Conservation (phyloP, 768 basidiomycete genomes). For the Boletus fagicola region DNA sequence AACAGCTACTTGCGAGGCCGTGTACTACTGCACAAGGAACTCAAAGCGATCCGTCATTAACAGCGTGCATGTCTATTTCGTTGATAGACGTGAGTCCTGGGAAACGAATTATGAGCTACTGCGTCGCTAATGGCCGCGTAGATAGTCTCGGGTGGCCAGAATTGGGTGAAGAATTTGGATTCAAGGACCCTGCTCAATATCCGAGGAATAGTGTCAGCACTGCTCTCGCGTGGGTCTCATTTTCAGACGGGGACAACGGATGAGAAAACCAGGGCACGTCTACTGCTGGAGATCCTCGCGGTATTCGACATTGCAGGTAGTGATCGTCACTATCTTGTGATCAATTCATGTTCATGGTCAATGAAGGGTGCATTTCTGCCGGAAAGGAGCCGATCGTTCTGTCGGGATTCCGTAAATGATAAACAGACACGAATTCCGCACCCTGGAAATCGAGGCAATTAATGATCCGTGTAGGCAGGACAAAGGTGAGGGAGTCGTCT, state of each 20-base stretch:
- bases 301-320: conserved; percentile 43
- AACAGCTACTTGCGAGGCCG: conserved; percentile 33
- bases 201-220: conserved; percentile 43
- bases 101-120: conserved; percentile 5
- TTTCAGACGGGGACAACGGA: conserved; percentile 24
- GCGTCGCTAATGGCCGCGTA: conserved; percentile 25
- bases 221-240: conserved; percentile 33
- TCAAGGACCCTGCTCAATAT: conserved; percentile 38
- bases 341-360: conserved; percentile 10
- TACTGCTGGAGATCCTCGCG: conserved; percentile 43
- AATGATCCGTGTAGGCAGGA: conserved; percentile 26
- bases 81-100: conserved; percentile 38
- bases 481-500: conserved; percentile 32
- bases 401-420: conserved; percentile 38
- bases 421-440: conserved; percentile 32
- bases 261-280: conserved; percentile 33
- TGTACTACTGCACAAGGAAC: conserved; percentile 32
- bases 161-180: conserved; percentile 38
- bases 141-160: conserved; percentile 43
- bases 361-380: conserved; percentile 37
- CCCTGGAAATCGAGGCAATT: conserved; percentile 16
- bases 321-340: conserved; percentile 8
- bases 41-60: conserved; percentile 29
- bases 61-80: conserved; percentile 30
- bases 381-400: conserved; percentile 37